Evolutionary conservation across 805 yeast genomes (phyloP).

Genomic region (Pichia pseudocactophila): DNA sequence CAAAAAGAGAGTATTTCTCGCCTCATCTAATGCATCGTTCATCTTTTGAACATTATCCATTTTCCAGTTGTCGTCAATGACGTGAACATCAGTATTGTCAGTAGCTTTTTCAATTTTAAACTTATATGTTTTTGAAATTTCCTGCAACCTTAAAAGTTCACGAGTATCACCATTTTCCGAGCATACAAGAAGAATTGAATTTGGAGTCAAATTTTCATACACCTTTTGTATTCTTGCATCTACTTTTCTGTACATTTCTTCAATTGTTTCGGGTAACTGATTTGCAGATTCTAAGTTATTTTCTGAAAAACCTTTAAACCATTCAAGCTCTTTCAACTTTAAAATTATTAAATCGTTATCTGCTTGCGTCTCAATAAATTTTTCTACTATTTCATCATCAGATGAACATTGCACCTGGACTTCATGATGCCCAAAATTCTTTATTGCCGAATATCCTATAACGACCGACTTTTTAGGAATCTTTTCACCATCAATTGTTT

Average conservation of each 20-base stretch:
- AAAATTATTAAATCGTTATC: slow-evolving; percentile 43
- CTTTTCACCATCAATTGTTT: slow-evolving; percentile 17
- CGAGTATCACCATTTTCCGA: slow-evolving; percentile 57
- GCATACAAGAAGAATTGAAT: slow-evolving; percentile 51
- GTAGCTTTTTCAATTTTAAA: slow-evolving; percentile 31
- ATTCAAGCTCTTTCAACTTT: slow-evolving; percentile 52
- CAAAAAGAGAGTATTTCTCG: slow-evolving; percentile 54
- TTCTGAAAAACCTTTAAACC: slow-evolving; percentile 25
- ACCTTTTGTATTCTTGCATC: slow-evolving; percentile 39
- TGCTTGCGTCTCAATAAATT: slow-evolving; percentile 29
- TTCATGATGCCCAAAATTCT: slow-evolving; percentile 19
- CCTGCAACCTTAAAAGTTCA: slow-evolving; percentile 38
- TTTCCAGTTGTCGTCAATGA: slow-evolving; percentile 34
- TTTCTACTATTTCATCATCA: slow-evolving; percentile 53
- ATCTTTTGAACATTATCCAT: slow-evolving; percentile 39
- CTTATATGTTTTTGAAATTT: slow-evolving; percentile 34
- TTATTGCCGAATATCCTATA: slow-evolving; percentile 16
- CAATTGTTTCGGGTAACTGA: slow-evolving; percentile 8
- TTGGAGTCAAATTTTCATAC: slow-evolving; percentile 44
- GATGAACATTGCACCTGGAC: slow-evolving; percentile 36
- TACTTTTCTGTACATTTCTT: slow-evolving; percentile 26
- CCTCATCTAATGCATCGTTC: slow-evolving; percentile 36
- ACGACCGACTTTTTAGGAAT: slow-evolving; percentile 22
- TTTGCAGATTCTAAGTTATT: slow-evolving; percentile 12
- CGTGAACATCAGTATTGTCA: slow-evolving; percentile 27